Conservation (phyloP, 1,284 basidiomycete species). For the Pyrrhoderma noxium region DNA sequence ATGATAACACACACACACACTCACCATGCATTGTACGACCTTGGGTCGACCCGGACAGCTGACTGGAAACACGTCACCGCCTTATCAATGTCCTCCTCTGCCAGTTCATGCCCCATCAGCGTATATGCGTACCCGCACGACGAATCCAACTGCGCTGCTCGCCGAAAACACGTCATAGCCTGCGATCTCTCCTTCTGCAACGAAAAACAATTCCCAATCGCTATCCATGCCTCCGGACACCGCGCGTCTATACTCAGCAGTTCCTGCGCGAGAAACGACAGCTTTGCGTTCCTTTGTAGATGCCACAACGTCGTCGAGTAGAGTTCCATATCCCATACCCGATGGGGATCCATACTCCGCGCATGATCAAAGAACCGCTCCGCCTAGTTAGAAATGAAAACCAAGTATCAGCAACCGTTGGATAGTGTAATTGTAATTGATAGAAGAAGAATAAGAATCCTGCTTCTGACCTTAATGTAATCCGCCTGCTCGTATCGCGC, state of each 20-base stretch:
- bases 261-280: constrained; percentile 88
- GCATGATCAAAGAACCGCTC: constrained; percentile 81
- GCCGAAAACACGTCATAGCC: constrained; percentile 85
- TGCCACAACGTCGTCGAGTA: constrained; percentile 95
- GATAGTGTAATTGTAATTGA: neutral
- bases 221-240: constrained; percentile 89
- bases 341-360: constrained; percentile 75
- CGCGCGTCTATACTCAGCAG: constrained; percentile 74
- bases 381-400: constrained; percentile 41
- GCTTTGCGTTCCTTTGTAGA: constrained; percentile 67
- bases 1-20: too few relatives aligned
- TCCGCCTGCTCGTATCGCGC: constrained; percentile 85
- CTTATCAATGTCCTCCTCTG: constrained; percentile 88
- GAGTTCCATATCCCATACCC: constrained; percentile 85
- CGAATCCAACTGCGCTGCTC: constrained; percentile 79
- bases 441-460: too few relatives aligned
- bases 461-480: constrained; percentile 76
- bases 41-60: constrained; percentile 78
- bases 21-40: constrained; percentile 95
- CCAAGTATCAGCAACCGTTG: neutral
- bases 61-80: constrained; percentile 86
- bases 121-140: constrained; percentile 89
- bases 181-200: constrained; percentile 85
- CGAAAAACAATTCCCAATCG: constrained; percentile 89
- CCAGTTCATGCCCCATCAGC: constrained; percentile 88